Conservation (phyloP, 768 basidiomycete genomes). For the Epithele typhae region DNA sequence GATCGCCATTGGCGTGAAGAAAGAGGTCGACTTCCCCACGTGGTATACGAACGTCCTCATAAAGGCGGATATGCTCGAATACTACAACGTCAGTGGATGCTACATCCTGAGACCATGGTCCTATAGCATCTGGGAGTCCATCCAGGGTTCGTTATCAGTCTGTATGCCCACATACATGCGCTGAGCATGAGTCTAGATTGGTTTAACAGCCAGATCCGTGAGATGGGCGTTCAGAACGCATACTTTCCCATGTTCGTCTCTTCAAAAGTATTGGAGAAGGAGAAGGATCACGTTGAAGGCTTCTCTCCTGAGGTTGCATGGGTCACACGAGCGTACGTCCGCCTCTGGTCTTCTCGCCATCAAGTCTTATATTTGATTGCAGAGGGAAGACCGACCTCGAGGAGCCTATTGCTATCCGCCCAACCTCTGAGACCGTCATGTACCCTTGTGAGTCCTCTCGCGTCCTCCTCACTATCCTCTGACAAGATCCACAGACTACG, state of each 20-base stretch:
- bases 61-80: slow-evolving; percentile 98
- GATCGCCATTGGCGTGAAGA: slow-evolving; percentile 92
- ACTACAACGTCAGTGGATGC: slow-evolving; percentile 97
- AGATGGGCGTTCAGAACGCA: slow-evolving; percentile 92
- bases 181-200: slow-evolving; percentile 51
- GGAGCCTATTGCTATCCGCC: slow-evolving; percentile 96
- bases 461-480: background rate
- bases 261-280: slow-evolving; percentile 84
- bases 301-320: slow-evolving; percentile 99
- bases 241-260: slow-evolving; percentile 99
- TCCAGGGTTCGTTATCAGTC: slow-evolving; percentile 59
- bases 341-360: background rate
- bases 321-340: slow-evolving; percentile 89
- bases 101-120: slow-evolving; percentile 99
- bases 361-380: slow-evolving; percentile 2
- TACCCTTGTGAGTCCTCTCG: slow-evolving; percentile 75
- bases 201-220: slow-evolving; percentile 92
- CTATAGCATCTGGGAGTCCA: slow-evolving; percentile 94
- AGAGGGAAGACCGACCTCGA: slow-evolving; percentile 92
- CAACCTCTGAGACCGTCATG: slow-evolving; percentile 98
- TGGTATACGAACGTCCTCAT: slow-evolving; percentile 97
- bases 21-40: slow-evolving; percentile 89
- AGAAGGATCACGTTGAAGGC: slow-evolving; percentile 98
- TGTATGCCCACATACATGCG: background rate
- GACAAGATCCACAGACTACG: slow-evolving; percentile 61